Evolutionary conservation across 768 basidiomycete genomes (phyloP), one percentile per base, ranked within the genome.

Genomic region (Naganishia randhawae): DNA sequence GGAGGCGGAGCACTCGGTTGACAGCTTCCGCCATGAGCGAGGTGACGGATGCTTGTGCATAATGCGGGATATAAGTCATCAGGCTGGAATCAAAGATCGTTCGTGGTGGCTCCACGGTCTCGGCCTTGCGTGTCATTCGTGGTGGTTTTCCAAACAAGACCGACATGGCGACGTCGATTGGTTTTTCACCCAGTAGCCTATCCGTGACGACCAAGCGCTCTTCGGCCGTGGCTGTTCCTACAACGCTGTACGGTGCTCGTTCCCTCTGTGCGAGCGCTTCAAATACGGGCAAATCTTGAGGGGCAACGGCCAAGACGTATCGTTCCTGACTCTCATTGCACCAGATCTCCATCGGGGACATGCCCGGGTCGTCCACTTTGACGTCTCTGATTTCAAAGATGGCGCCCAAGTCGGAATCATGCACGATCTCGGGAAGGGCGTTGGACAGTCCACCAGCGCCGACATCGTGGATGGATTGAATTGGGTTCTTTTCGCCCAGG

Each of bases 321-420:
- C 96, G 88, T 75, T 98, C 96, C 82, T 98, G 96, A 71, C 88
- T 89, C 81, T 99, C 96, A 81, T 99, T 99, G 78, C 96, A 98
- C 96, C 96, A 99, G 57, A 98, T 97, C 81, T 98, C 95, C 95
- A 99, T 97, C 0, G 96, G 96, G 4, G 91, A 93, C 91, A 99
- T 91, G 42, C 89, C 89, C 27, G 85, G 84, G 78, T 98, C 96
- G 32, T 92, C 95, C 45, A 96, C 87, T 29, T 91, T 84, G 8
- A 99, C 88, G 73, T 97, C 90, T 25, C 95, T 84, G 72, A 99
- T 94, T 82, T 99, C 96, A 75, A 98, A 93, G 4, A 77, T 83
- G 0, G 91, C 96, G 9, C 96, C 96, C 6, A 96, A 84, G n/a
- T 84, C 85, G 1, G 93, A 90, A 80, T 98, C 95, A 76, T 98